A percentile compares a stretch with the other conserved stretches of the same genome.
Evolutionary conservation across 169 alveolate species (phyloP).

Genomic region (Sarcocystis neurona): DNA sequence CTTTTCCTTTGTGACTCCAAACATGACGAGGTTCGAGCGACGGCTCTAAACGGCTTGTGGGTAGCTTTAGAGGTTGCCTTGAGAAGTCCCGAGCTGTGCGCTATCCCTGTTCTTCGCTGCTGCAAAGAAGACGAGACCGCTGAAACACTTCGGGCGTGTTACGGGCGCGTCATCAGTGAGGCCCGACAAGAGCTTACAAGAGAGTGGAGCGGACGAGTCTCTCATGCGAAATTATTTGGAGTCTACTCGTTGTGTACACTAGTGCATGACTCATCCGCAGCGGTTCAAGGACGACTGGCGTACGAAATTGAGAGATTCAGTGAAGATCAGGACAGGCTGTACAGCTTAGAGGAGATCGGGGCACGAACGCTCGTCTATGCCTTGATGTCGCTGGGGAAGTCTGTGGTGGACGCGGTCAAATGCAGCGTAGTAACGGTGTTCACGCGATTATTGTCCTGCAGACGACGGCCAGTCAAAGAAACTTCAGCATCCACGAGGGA

Average conservation of each 20-base stretch:
- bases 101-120: slow-evolving; percentile 6
- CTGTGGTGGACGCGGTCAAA: slow-evolving; percentile 22
- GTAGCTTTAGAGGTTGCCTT: slow-evolving; percentile 15
- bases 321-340: background rate
- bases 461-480: background rate
- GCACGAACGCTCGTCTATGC: background rate
- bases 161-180: background rate
- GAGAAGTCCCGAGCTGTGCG: background rate
- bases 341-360: background rate
- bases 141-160: background rate
- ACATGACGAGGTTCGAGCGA: background rate
- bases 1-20: slow-evolving; percentile 23
- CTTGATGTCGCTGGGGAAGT: background rate
- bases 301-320: slow-evolving; percentile 1
- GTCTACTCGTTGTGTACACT: slow-evolving; percentile 15
- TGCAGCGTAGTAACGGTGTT: slow-evolving; percentile 8
- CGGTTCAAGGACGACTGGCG: slow-evolving; percentile 27
- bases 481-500: background rate
- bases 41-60: slow-evolving; percentile 25
- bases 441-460: background rate
- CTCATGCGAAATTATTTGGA: background rate
- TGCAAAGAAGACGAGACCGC: slow-evolving; percentile 15
- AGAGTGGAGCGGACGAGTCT: background rate
- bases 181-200: background rate
- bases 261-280: background rate